Conservation (phyloP, 768 basidiomycete genomes). For the Termitomyces bulborhizus region DNA sequence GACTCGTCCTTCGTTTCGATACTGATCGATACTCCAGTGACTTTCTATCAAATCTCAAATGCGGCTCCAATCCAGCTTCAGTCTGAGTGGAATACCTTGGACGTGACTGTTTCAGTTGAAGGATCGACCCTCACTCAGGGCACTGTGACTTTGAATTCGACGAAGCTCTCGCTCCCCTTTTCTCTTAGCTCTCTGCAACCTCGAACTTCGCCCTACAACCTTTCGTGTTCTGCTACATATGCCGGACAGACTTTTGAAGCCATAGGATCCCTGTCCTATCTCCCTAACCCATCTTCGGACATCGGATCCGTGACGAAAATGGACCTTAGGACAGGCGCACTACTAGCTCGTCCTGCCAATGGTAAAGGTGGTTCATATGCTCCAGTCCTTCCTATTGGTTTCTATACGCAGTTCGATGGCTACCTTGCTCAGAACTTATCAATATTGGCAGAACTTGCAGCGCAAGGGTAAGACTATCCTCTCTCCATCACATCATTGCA, state of each 20-base stretch:
- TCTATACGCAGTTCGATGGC: slow-evolving; percentile 57
- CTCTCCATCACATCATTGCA: neutral
- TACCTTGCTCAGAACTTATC: slow-evolving; percentile 49
- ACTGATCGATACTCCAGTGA: slow-evolving; percentile 47
- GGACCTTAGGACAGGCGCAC: slow-evolving; percentile 52
- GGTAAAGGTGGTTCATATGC: slow-evolving; percentile 44
- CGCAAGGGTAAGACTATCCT: slow-evolving; percentile 42
- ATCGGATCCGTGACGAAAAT: slow-evolving; percentile 59
- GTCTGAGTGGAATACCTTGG: slow-evolving; percentile 21
- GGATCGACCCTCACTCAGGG: slow-evolving; percentile 39
- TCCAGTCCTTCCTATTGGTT: slow-evolving; percentile 67
- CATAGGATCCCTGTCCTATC: slow-evolving; percentile 37
- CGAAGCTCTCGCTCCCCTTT: slow-evolving; percentile 43
- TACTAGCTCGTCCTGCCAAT: slow-evolving; percentile 44
- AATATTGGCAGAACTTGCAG: slow-evolving; percentile 49
- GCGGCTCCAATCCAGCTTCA: slow-evolving; percentile 34
- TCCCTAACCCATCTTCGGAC: slow-evolving; percentile 39
- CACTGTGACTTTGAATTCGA: slow-evolving; percentile 43
- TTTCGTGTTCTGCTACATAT: slow-evolving; percentile 33
- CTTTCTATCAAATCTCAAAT: slow-evolving; percentile 39
- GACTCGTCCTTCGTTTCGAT: slow-evolving; percentile 33
- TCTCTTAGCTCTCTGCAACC: slow-evolving; percentile 41
- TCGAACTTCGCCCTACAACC: slow-evolving; percentile 28
- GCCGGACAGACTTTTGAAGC: slow-evolving; percentile 37
- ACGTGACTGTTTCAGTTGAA: slow-evolving; percentile 39